phyloP scores from a whole-genome alignment of 108 stramenopile genomes.

The Discostella pseudostelligera region DNA sequence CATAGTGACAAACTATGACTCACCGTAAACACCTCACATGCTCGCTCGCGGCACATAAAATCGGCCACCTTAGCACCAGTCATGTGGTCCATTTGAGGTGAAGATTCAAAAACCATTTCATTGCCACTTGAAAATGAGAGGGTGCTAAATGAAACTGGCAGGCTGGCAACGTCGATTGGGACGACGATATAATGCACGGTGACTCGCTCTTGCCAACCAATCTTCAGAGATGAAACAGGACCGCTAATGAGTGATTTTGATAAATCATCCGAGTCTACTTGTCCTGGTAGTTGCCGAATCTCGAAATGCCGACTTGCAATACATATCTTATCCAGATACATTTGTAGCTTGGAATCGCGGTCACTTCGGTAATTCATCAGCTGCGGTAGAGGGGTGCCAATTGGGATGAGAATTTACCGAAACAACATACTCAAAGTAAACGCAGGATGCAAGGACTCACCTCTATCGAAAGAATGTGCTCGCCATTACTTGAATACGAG shows the following conservation, averaged over 20 bases:
- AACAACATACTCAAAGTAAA: constrained; percentile 1
- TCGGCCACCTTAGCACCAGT: constrained; percentile 34
- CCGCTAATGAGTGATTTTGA: constrained; percentile 17
- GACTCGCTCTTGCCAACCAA: constrained; percentile 80
- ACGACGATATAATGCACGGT: constrained; percentile 69
- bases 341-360: constrained; percentile 53
- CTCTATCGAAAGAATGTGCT: constrained; percentile 75
- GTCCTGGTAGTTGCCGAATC: constrained; percentile 57
- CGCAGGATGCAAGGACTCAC: constrained; percentile 22
- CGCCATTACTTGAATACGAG: constrained; percentile 54
- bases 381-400: constrained; percentile 13
- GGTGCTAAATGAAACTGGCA: constrained; percentile 50
- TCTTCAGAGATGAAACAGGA: constrained; percentile 34
- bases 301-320: constrained; percentile 69
- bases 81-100: neutral
- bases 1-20: constrained; percentile 3
- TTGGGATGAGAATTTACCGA: neutral
- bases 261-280: constrained; percentile 35
- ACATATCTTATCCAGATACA: constrained; percentile 65
- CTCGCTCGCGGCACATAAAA: constrained; percentile 74
- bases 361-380: constrained; percentile 79
- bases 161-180: constrained; percentile 29
- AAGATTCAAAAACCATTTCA: constrained; percentile 13
- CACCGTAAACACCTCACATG: constrained; percentile 61
- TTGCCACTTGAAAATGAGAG: constrained; percentile 39